These are phyloP conservation scores for Furcasterigmium furcatum DNA, from an alignment of 2,329 filamentous ascomycete genomes.

Conservation along the genomic window DNA sequence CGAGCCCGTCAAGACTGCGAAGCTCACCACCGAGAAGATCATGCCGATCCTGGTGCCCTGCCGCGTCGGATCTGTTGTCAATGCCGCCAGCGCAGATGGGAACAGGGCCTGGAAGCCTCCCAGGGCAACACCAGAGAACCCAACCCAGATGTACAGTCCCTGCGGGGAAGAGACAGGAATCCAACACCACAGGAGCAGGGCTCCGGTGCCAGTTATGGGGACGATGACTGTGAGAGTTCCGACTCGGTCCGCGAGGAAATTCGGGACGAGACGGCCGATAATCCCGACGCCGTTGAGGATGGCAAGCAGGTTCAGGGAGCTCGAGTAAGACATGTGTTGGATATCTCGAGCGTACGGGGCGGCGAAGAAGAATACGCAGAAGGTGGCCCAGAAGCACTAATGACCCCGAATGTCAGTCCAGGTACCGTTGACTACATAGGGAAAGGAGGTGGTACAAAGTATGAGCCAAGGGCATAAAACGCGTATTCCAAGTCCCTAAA, in stretches of 20 bases:
- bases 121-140: conserved; percentile 60
- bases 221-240: conserved; percentile 61
- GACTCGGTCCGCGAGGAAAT: conserved; percentile 49
- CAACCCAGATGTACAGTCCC: conserved; percentile 58
- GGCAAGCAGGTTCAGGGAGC: conserved; percentile 57
- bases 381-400: not conserved
- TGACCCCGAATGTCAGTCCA: too few species aligned
- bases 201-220: conserved; percentile 35
- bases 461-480: conserved; percentile 6
- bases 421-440: not conserved
- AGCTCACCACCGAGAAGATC: conserved; percentile 52
- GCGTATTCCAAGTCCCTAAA: conserved; percentile 30
- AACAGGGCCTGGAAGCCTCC: conserved; percentile 65
- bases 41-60: conserved; percentile 54
- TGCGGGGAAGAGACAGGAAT: conserved; percentile 45
- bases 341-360: conserved; percentile 41
- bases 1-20: conserved; percentile 46
- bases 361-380: conserved; percentile 50
- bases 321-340: conserved; percentile 37
- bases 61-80: conserved; percentile 48
- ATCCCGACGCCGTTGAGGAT: conserved; percentile 61
- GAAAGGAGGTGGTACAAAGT: conserved; percentile 4
- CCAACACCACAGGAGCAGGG: conserved; percentile 51
- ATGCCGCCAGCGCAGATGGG: conserved; percentile 54
- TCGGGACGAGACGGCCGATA: conserved; percentile 54